These are phyloP conservation scores for Podaxis sp. DNA, from an alignment of 768 basidiomycete species.

Conservation along the genomic window DNA sequence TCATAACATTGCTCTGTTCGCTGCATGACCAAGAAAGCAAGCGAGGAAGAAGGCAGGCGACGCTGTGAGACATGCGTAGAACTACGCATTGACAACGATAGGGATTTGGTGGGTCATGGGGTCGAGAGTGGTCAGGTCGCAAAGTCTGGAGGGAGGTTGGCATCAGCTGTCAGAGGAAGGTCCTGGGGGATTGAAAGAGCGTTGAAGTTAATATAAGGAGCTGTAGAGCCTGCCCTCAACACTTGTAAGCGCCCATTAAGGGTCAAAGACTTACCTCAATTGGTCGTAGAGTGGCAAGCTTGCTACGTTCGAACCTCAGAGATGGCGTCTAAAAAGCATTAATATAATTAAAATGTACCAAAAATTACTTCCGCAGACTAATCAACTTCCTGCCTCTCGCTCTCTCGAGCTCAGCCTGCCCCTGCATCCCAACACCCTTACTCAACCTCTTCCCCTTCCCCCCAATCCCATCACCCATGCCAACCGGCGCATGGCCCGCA, in stretches of 20 bases:
- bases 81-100: not conserved
- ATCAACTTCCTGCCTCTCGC: conserved; percentile 80
- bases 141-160: not conserved
- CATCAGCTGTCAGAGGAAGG: too few relatives aligned
- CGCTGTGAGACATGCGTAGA: not conserved
- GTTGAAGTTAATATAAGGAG: too few relatives aligned
- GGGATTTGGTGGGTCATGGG: not conserved
- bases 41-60: not conserved
- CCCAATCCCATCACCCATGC: conserved; percentile 82
- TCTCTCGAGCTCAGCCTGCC: conserved; percentile 71
- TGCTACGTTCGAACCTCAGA: not conserved
- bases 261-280: too few relatives aligned
- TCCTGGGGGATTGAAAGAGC: too few relatives aligned
- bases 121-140: not conserved
- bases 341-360: not conserved
- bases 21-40: not conserved
- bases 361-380: conserved; percentile 49
- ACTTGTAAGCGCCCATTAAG: too few relatives aligned
- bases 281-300: not conserved
- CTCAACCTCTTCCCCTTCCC: conserved; percentile 67
- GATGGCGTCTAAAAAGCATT: not conserved
- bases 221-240: too few relatives aligned
- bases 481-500: conserved; percentile 74
- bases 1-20: not conserved
- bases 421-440: conserved; percentile 71